phyloP scores from a whole-genome alignment of 139 green algal genomes.

The Tetraselmis striata region DNA sequence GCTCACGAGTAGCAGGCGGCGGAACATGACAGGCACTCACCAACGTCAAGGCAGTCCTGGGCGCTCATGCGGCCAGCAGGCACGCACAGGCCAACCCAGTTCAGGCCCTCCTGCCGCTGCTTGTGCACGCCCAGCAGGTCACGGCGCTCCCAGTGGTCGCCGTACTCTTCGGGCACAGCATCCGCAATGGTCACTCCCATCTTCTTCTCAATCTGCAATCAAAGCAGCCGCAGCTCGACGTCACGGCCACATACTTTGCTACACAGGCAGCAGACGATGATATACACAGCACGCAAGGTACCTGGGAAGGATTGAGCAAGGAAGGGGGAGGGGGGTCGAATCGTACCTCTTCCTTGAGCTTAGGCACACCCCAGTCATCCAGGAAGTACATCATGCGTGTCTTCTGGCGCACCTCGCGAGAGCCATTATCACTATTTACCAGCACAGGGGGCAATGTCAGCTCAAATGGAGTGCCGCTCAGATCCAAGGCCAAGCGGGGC shows the following conservation, averaged over 20 bases:
- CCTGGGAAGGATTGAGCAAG: no score
- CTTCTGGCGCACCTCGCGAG: constrained; percentile 81
- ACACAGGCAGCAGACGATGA: no score
- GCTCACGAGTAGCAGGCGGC: no score
- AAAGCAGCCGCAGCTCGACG: constrained; percentile 4
- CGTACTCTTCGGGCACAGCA: constrained; percentile 45
- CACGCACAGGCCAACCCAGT: constrained; percentile 59
- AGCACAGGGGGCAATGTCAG: no score
- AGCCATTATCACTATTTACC: constrained; percentile 85
- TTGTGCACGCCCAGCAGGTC: constrained; percentile 84
- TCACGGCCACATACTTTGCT: no score
- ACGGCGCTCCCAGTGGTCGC: constrained; percentile 56
- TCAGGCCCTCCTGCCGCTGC: constrained; percentile 80
- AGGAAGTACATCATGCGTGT: constrained; percentile 93
- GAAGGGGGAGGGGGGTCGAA: no score
- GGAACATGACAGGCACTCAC: background rate
- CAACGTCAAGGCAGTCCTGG: constrained; percentile 20
- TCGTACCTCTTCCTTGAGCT: constrained; percentile 4
- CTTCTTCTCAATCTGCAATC: background rate
- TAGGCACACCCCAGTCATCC: constrained; percentile 71
- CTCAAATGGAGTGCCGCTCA: no score
- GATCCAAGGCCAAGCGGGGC: no score
- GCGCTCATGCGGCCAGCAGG: constrained; percentile 76
- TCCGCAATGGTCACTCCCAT: background rate
- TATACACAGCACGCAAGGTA: no score